Conservation (phyloP, 2,329 filamentous ascomycete genomes). For the Bipolaris cookei region DNA sequence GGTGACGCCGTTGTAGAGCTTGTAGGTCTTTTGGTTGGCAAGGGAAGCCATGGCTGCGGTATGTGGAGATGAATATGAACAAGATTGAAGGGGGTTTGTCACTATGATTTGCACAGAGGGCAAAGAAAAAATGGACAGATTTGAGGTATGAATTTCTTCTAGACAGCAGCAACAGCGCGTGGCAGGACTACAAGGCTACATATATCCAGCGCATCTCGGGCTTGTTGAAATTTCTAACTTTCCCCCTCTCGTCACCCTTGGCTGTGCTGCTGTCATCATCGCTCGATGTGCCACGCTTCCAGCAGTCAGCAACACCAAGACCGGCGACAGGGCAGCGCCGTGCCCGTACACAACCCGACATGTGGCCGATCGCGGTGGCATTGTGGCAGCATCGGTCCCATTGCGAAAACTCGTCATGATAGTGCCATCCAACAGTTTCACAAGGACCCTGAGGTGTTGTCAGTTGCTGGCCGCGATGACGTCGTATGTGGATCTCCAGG, state of each 20-base stretch:
- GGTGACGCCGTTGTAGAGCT: conserved; percentile 63
- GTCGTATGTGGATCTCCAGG: conserved; percentile 36
- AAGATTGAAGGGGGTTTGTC: background rate
- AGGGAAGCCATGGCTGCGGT: conserved; percentile 36
- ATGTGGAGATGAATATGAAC: background rate
- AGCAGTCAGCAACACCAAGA: background rate
- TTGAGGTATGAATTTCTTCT: background rate
- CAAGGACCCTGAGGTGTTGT: conserved; percentile 16
- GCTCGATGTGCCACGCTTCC: conserved; percentile 5
- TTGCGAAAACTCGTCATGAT: conserved; percentile 27
- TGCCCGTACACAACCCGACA: conserved; percentile 17
- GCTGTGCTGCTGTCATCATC: conserved; percentile 19
- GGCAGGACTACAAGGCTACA: conserved; percentile 8
- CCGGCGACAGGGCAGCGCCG: conserved; percentile 10
- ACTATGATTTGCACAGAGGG: background rate
- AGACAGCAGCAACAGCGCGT: conserved; percentile 5
- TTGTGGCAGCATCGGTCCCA: conserved; percentile 27
- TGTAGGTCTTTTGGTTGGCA: conserved; percentile 55
- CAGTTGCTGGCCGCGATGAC: conserved; percentile 31
- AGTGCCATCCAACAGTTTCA: conserved; percentile 45
- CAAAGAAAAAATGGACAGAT: background rate
- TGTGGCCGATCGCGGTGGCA: conserved; percentile 24
- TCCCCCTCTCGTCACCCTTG: background rate
- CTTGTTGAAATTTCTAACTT: conserved; percentile 8
- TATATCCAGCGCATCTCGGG: conserved; percentile 9